Evolutionary conservation across 2,329 filamentous ascomycete genomes (phyloP).

Genomic region (Sarocladiaceae sp.): DNA sequence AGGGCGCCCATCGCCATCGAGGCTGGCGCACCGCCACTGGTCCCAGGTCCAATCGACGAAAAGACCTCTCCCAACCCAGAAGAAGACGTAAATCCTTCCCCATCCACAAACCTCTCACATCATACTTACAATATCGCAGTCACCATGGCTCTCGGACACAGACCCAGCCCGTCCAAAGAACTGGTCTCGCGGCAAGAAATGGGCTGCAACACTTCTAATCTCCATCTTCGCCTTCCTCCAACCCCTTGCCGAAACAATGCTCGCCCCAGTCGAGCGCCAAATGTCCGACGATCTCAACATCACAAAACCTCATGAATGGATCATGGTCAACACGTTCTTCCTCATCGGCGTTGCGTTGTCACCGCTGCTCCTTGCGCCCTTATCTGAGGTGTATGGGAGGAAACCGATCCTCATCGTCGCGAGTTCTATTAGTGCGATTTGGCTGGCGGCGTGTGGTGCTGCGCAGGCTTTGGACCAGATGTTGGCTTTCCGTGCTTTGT

Average conservation of each 20-base stretch:
- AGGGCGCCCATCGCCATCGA: background rate
- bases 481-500: background rate
- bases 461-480: background rate
- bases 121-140: background rate
- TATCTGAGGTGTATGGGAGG: conserved; percentile 4
- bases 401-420: conserved; percentile 2
- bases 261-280: background rate
- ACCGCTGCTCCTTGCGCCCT: background rate
- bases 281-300: background rate
- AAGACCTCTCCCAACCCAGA: background rate
- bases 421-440: background rate
- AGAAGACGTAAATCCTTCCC: background rate
- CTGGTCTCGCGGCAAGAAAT: conserved; percentile 1
- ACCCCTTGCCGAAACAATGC: background rate
- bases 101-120: too few species aligned
- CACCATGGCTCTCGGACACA: background rate
- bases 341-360: background rate
- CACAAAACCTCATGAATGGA: background rate
- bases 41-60: background rate
- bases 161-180: conserved; percentile 1
- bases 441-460: background rate
- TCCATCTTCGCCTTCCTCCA: conserved; percentile 6
- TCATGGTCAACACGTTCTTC: conserved; percentile 7
- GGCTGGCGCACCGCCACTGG: background rate
- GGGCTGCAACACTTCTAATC: background rate